Conservation (phyloP, 768 basidiomycete genomes). For the Tricholoma sp. region DNA sequence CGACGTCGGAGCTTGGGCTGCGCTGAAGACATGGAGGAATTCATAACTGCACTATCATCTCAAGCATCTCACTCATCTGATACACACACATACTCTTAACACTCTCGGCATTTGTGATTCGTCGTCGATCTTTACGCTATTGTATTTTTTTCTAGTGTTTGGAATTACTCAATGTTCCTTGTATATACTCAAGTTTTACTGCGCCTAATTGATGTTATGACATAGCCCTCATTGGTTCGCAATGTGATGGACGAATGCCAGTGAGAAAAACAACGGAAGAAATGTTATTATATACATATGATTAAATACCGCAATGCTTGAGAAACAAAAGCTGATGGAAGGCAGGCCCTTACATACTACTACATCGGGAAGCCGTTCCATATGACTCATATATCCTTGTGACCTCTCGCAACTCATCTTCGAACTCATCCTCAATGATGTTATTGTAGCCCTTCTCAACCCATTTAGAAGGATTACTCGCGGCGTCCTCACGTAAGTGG, state of each 20-base stretch:
- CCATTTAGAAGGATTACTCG: background rate
- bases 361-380: background rate
- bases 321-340: too few species aligned
- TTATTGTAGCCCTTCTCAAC: background rate
- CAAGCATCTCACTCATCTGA: conserved; percentile 14
- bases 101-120: background rate
- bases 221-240: background rate
- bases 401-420: conserved; percentile 1
- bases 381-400: background rate
- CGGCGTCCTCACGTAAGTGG: conserved; percentile 7
- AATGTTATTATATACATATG: background rate
- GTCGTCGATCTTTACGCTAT: background rate
- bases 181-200: background rate
- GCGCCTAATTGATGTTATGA: background rate
- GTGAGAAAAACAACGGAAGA: too few species aligned
- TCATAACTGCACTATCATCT: conserved; percentile 21
- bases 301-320: background rate
- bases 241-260: background rate
- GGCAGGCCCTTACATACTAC: background rate
- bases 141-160: conserved; percentile 1
- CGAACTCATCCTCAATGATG: background rate
- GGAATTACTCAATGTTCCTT: background rate
- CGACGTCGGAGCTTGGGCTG: conserved; percentile 22
- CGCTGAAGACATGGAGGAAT: conserved; percentile 24
- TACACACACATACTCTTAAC: background rate